Base-by-base conservation (phyloP, 495 filamentous ascomycete species). In the Penicillium subrubescens region DNA sequence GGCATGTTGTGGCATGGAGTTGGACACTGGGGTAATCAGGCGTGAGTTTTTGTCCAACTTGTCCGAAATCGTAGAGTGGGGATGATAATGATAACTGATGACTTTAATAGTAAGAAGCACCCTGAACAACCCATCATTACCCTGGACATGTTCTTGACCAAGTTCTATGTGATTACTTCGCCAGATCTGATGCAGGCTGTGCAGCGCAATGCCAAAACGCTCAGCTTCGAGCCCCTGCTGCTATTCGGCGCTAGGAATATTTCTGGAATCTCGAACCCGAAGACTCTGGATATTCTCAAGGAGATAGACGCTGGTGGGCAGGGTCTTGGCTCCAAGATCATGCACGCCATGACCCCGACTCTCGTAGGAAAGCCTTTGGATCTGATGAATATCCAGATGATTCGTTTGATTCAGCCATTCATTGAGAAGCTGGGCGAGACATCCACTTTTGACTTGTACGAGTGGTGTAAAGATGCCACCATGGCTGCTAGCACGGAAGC, bases 401-500 rank as follows among this genome's bases (percentile, higher is more conserved):
- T 68, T 5, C 41, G 46, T 6, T 21, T 55, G 8, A 51, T 78
- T 8, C 55, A 43, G 6, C 39, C 54, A 0, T 60, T 65, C 19
- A 54, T 78, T 4, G 67, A 74, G 25, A 61, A 69, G 31, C 31
- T 79, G 31, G 52, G 29, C 5, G 21, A 61, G 0, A 25, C 23
- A 0, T 17, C 41, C 5, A 37, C 51, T 8, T 12, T 77, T 11
- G 73, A 77, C 58, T 53, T 79, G 5, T 73, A 70, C 59, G 60
- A 41, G 19, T 87, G 82, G 82, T 69, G 80, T 48, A 70, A 66
- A 3, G 70, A 78, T 50, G 69, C 74, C n/a, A 76, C 84, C 11
- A 84, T 79, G 1, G 64, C 71, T 29, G 83, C 84, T 3, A 84
- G 79, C n/a, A 84, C 82, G 0, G 69, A 79, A 17, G 67, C 81